Conservation (phyloP, 1,284 basidiomycete genomes). For the Anthracocystis panici-leucophaei region DNA sequence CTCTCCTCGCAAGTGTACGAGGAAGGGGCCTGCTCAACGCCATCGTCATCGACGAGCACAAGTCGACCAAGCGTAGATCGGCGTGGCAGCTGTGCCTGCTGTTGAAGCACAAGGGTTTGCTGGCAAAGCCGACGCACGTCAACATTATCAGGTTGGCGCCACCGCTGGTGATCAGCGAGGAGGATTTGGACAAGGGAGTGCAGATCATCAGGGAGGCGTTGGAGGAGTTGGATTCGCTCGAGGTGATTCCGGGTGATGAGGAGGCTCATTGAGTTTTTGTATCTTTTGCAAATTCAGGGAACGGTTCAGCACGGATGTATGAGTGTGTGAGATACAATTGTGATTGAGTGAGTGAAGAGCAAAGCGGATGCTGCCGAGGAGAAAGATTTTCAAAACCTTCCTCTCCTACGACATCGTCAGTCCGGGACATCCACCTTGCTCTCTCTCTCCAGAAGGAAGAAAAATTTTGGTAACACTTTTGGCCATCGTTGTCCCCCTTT, state of each 20-base stretch:
- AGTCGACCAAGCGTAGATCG: slow-evolving; percentile 80
- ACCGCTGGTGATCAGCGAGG: slow-evolving; percentile 89
- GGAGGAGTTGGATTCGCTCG: slow-evolving; percentile 78
- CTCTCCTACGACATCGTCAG: no score
- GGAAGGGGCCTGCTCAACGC: slow-evolving; percentile 92
- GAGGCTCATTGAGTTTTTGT: slow-evolving; percentile 5
- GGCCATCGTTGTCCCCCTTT: no score
- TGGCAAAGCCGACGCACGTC: slow-evolving; percentile 95
- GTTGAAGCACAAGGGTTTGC: slow-evolving; percentile 87
- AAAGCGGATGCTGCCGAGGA: no score
- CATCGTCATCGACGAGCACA: slow-evolving; percentile 88
- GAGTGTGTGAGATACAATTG: no score
- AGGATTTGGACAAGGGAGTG: slow-evolving; percentile 82
- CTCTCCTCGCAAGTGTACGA: slow-evolving; percentile 79
- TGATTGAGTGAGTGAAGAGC: no score
- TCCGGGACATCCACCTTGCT: no score
- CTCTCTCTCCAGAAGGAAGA: no score
- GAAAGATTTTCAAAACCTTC: no score
- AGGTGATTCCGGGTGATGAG: slow-evolving; percentile 63
- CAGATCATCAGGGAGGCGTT: slow-evolving; percentile 82
- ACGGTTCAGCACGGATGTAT: background rate
- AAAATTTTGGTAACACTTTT: no score
- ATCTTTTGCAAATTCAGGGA: slow-evolving; percentile 14
- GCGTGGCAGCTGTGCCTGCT: slow-evolving; percentile 97
- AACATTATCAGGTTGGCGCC: slow-evolving; percentile 98